Conservation (phyloP, 805 yeast species). For the Ogataea henricii region DNA sequence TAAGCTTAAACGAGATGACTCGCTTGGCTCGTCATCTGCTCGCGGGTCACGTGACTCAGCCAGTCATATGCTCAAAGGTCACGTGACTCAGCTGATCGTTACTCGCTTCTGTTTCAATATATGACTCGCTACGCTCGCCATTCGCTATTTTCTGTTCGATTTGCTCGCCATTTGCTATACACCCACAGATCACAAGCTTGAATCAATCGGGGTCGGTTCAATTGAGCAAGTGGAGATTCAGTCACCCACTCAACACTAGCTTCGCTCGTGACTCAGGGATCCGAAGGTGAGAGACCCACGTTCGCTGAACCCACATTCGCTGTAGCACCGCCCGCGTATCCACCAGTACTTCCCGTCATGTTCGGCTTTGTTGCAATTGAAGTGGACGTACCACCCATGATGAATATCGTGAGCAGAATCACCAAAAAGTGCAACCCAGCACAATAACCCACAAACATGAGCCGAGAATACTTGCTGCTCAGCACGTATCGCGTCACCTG, state of each 20-base stretch:
- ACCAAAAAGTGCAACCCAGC: slow-evolving; percentile 73
- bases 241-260: too few species aligned
- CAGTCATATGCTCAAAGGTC: too few species aligned
- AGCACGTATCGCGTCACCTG: slow-evolving; percentile 73
- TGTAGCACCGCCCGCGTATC: slow-evolving; percentile 23
- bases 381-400: slow-evolving; percentile 37
- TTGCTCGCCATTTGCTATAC: too few species aligned
- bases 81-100: too few species aligned
- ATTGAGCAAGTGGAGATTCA: too few species aligned
- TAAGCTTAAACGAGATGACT: too few species aligned
- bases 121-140: not conserved
- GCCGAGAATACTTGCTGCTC: slow-evolving; percentile 70
- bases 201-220: too few species aligned
- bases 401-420: slow-evolving; percentile 60
- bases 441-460: slow-evolving; percentile 74
- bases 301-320: slow-evolving; percentile 5
- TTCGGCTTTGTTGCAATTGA: slow-evolving; percentile 13
- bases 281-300: too few species aligned
- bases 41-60: too few species aligned
- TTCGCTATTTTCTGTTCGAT: too few species aligned
- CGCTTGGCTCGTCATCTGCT: not conserved
- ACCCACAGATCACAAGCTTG: too few species aligned
- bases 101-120: not conserved
- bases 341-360: slow-evolving; percentile 31
- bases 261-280: slow-evolving; percentile 2